Conservation (phyloP, 73 alveolate genomes). For the Diophrys appendiculata region DNA sequence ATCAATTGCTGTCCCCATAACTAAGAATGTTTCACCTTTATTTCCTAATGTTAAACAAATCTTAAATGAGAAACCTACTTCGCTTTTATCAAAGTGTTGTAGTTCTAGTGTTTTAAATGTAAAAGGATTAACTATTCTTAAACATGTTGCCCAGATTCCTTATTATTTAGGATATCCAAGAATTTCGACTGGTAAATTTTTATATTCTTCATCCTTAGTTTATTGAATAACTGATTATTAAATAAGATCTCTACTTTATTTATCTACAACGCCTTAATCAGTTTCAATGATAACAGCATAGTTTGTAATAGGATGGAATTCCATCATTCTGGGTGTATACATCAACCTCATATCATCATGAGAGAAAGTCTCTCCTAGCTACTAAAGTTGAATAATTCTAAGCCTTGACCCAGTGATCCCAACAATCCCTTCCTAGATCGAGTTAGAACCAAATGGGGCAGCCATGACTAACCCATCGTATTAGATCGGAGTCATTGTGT, state of each 20-base stretch:
- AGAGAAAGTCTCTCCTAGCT: conserved; percentile 89
- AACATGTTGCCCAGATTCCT: conserved; percentile 92
- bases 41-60: conserved; percentile 62
- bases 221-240: conserved; percentile 34
- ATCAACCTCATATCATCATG: conserved; percentile 71
- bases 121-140: conserved; percentile 88
- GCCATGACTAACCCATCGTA: conserved; percentile 86
- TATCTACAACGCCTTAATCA: conserved; percentile 68
- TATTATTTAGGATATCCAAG: conserved; percentile 70
- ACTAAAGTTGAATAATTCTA: conserved; percentile 78
- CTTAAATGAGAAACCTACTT: conserved; percentile 77
- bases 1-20: conserved; percentile 80
- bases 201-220: conserved; percentile 43
- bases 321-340: conserved; percentile 92
- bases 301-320: conserved; percentile 77
- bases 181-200: conserved; percentile 8
- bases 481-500: conserved; percentile 80
- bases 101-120: conserved; percentile 67
- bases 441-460: conserved; percentile 70
- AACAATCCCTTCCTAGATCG: conserved; percentile 80
- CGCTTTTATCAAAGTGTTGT: conserved; percentile 85
- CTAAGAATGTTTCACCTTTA: conserved; percentile 64
- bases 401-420: conserved; percentile 81
- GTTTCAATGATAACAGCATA: conserved; percentile 88
- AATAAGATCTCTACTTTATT: conserved; percentile 47